Evolutionary conservation across 495 filamentous ascomycete genomes (phyloP).

Genomic region (Terfezia boudieri): DNA sequence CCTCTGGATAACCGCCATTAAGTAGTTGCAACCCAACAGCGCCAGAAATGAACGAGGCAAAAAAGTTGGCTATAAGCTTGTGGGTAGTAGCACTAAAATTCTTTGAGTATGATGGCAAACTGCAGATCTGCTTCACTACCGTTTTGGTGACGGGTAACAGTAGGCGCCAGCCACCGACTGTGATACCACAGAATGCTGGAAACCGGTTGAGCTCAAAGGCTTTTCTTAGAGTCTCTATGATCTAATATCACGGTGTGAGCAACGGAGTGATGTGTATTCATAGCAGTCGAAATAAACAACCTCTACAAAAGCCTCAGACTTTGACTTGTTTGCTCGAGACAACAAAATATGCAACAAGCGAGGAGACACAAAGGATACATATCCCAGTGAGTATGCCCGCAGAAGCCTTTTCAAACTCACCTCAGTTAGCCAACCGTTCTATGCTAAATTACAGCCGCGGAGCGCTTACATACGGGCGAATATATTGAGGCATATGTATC

Average conservation of each 20-base stretch:
- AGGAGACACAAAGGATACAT: conserved; percentile 46
- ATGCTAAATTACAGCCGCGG: no score
- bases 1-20: conserved; percentile 6
- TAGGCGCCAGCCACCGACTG: conserved; percentile 56
- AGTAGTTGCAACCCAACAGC: background rate
- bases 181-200: conserved; percentile 56
- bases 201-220: conserved; percentile 37
- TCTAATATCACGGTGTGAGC: conserved; percentile 1
- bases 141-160: conserved; percentile 25
- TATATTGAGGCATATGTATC: no score
- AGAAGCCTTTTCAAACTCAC: conserved; percentile 30
- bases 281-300: no score
- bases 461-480: no score
- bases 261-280: no score
- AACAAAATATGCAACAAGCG: conserved; percentile 36
- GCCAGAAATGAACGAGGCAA: background rate
- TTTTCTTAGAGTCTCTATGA: conserved; percentile 18
- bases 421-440: no score
- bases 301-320: conserved; percentile 11
- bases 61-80: background rate
- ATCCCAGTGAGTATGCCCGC: conserved; percentile 53
- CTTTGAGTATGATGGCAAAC: no score
- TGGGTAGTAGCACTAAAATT: no score
- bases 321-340: conserved; percentile 26
- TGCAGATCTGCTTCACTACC: no score